Evolutionary conservation across 495 filamentous ascomycete genomes (phyloP).

Genomic region (Clohesyomyces aquaticus): DNA sequence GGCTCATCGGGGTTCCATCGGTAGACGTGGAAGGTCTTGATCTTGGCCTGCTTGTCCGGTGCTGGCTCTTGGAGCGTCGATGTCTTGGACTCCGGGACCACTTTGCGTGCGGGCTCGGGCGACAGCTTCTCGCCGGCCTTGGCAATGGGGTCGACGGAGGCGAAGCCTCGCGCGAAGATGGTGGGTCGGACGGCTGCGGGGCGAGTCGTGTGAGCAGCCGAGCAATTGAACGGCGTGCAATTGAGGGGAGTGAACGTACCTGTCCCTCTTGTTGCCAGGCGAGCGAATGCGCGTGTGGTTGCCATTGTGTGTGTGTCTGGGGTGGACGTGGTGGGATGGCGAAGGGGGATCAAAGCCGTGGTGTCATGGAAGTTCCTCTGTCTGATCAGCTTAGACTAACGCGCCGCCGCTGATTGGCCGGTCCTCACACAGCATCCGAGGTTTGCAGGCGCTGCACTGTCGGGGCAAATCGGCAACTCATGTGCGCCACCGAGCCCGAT

Average conservation of each 20-base stretch:
- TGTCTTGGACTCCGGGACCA: constrained; percentile 54
- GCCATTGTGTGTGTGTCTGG: constrained; percentile 30
- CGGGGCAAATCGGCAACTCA: constrained; percentile 7
- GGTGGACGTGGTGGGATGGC: constrained; percentile 5
- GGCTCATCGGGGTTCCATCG: constrained; percentile 96
- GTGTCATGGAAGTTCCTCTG: constrained; percentile 12
- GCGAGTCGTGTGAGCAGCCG: constrained; percentile 8
- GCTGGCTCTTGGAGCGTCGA: constrained; percentile 61
- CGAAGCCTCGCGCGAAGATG: constrained; percentile 35
- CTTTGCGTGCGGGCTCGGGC: constrained; percentile 30
- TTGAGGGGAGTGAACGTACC: constrained; percentile 24
- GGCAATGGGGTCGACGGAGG: constrained; percentile 39
- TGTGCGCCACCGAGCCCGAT: constrained; percentile 9
- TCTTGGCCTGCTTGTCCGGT: constrained; percentile 59
- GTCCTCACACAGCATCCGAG: neutral
- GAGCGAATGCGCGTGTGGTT: constrained; percentile 34
- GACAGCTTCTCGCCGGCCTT: constrained; percentile 19
- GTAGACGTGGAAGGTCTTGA: constrained; percentile 98
- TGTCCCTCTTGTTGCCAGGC: constrained; percentile 34
- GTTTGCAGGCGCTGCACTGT: neutral
- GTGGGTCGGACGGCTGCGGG: constrained; percentile 39
- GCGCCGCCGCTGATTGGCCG: neutral
- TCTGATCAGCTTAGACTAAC: neutral
- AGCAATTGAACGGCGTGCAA: constrained; percentile 21
- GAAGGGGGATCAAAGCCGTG: constrained; percentile 2